These are phyloP conservation scores for Vickermania ingenoplastis DNA, from an alignment of 208 protist species.

Conservation along the genomic window DNA sequence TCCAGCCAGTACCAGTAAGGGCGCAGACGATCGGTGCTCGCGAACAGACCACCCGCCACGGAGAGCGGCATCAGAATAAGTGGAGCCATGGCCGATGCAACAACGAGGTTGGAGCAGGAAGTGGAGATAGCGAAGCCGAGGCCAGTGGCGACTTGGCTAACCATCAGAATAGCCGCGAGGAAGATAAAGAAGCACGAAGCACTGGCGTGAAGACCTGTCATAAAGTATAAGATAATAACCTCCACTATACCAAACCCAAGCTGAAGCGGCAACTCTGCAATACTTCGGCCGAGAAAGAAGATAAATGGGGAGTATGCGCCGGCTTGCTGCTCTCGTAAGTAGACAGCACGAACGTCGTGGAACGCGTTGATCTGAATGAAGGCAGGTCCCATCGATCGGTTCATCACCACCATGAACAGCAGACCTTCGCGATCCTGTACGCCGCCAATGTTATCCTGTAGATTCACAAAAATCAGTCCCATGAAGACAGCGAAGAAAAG, in stretches of 20 bases:
- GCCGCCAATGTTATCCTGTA: conserved; percentile 34
- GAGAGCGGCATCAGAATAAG: conserved; percentile 52
- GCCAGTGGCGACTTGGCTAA: conserved; percentile 36
- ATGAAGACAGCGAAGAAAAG: conserved; percentile 54
- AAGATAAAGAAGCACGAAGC: conserved; percentile 55
- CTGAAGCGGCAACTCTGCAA: conserved; percentile 48
- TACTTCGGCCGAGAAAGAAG: conserved; percentile 28
- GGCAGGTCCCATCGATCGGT: conserved; percentile 39
- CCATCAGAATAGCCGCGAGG: conserved; percentile 27
- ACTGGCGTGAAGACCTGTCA: conserved; percentile 26
- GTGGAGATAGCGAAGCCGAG: conserved; percentile 54
- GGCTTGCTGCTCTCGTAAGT: conserved; percentile 53
- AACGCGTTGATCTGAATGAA: conserved; percentile 55
- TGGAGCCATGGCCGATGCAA: conserved; percentile 37
- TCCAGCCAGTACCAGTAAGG: conserved; percentile 80
- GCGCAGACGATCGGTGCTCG: conserved; percentile 43
- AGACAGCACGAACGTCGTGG: conserved; percentile 31
- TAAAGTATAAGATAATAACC: conserved; percentile 51
- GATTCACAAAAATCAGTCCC: conserved; percentile 63
- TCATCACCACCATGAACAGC: conserved; percentile 60
- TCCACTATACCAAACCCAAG: conserved; percentile 32
- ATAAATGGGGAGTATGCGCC: conserved; percentile 53
- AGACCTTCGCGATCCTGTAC: conserved; percentile 54
- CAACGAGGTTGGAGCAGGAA: conserved; percentile 16
- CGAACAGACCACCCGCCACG: conserved; percentile 53